Evolutionary conservation across 2,329 filamentous ascomycete genomes (phyloP).

Genomic region (Aureobasidium pullulans): DNA sequence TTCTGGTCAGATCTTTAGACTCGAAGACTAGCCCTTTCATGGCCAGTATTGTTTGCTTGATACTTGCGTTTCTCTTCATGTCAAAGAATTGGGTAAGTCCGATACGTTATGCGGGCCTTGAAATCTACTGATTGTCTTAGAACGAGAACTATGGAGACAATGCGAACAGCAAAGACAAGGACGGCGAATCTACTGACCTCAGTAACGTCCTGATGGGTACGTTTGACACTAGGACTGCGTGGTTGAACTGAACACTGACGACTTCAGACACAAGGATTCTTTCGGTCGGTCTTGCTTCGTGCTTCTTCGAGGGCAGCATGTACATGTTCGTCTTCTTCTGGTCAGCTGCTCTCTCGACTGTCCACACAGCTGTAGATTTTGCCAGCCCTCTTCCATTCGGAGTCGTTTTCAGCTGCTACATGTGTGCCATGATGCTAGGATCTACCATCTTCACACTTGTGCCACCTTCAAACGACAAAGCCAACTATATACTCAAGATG

Average conservation of each 20-base stretch:
- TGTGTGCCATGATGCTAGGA: constrained; percentile 54
- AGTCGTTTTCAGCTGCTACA: constrained; percentile 51
- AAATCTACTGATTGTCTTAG: constrained; percentile 22
- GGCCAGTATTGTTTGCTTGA: constrained; percentile 38
- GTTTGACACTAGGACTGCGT: neutral
- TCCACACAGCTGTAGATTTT: constrained; percentile 17
- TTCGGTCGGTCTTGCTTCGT: constrained; percentile 45
- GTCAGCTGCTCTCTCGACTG: constrained; percentile 42
- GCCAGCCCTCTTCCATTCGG: constrained; percentile 34
- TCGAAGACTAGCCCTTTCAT: constrained; percentile 48
- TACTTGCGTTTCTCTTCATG: constrained; percentile 40
- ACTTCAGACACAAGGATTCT: constrained; percentile 41
- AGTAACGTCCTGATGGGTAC: neutral
- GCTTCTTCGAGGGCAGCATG: constrained; percentile 55
- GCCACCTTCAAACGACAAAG: constrained; percentile 24
- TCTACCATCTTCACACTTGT: constrained; percentile 45
- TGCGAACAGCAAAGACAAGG: constrained; percentile 5
- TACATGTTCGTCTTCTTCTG: constrained; percentile 59
- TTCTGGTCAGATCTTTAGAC: constrained; percentile 41
- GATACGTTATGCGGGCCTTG: neutral
- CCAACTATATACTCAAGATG: constrained; percentile 29
- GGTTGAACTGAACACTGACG: neutral
- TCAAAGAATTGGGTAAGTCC: constrained; percentile 41
- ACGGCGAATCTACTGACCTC: neutral
- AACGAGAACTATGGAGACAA: constrained; percentile 45